Evolutionary conservation across 768 basidiomycete genomes (phyloP), one percentile per base, ranked within the genome.

Genomic region (Lentinula detonsa): DNA sequence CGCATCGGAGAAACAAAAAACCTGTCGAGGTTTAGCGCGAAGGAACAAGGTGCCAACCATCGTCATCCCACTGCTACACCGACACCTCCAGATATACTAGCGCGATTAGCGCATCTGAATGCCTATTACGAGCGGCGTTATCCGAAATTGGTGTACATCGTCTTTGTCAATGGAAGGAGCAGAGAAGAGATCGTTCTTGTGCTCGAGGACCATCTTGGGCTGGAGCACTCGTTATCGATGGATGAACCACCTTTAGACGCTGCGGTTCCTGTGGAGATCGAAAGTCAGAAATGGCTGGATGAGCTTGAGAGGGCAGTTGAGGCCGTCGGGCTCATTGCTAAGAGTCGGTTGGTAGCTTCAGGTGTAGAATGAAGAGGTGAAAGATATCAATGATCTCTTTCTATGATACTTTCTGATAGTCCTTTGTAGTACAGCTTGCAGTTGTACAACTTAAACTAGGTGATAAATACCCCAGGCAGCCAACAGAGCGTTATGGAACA

Each of bases 121-220:
- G 79, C 75, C 10, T 82, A 83, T 64, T 96, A 95, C 68, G 91
- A 95, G 69, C 74, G 69, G 33, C 74, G 74, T 57, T 96, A 87
- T 67, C 85, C 88, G 0, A 86, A 88, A 3, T 70, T 97, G 64
- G 81, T 90, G 18, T 96, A 93, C 69, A 91, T 97, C 74, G 95
- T 93, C 5, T 97, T 95, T 68, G 95, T 96, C 43, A 93, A 94
- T 67, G 91, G 92, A 37, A 82, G 94, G 61, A 82, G 83, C 62
- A 78, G 93, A 42, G 81, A 80, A 37, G 80, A 71, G 50, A 87
- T 97, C 65, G 86, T 84, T 42, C 79, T 84, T 65, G 92, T 95
- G 75, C 88, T 97, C 81, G 91, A 95, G 71, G 78, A 77, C 60
- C 77, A 76, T 57, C 74, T 95, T 37, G 79, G 75, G 4, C 68